Evolutionary conservation across 2,329 filamentous ascomycete species (phyloP).

Genomic region (Alternaria hordeiaustralica): DNA sequence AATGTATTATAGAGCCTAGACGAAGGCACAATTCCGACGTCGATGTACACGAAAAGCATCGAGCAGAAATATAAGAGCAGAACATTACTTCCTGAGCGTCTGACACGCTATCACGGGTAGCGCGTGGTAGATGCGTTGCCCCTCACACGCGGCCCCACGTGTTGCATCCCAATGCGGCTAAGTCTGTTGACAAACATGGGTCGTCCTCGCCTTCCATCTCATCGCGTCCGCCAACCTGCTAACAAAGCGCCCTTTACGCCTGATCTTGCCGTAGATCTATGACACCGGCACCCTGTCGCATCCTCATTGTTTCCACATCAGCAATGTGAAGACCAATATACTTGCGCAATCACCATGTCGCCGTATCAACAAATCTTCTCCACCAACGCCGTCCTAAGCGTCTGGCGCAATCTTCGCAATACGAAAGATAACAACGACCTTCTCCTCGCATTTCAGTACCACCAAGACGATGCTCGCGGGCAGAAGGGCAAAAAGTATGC

Average conservation of each 20-base stretch:
- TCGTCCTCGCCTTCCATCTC: background rate
- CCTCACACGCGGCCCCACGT: slow-evolving; percentile 20
- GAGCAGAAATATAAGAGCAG: background rate
- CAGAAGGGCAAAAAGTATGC: slow-evolving; percentile 25
- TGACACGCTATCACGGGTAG: background rate
- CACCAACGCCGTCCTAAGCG: slow-evolving; percentile 41
- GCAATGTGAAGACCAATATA: slow-evolving; percentile 19
- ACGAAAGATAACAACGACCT: slow-evolving; percentile 41
- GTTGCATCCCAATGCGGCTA: slow-evolving; percentile 13
- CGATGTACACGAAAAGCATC: slow-evolving; percentile 1
- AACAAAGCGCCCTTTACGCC: slow-evolving; percentile 6
- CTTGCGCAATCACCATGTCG: slow-evolving; percentile 28
- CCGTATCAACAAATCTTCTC: slow-evolving; percentile 45
- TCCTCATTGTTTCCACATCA: background rate
- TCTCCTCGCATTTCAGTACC: slow-evolving; percentile 43
- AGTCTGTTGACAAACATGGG: slow-evolving; percentile 13
- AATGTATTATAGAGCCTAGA: slow-evolving; percentile 16
- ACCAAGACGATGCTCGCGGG: slow-evolving; percentile 33
- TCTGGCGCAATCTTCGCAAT: slow-evolving; percentile 43
- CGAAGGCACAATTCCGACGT: background rate
- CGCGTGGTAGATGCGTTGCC: slow-evolving; percentile 11
- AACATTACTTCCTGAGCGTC: background rate
- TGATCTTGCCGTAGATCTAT: background rate
- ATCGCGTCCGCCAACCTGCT: slow-evolving; percentile 7
- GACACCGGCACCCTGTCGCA: background rate